Conservation (phyloP, 2,329 filamentous ascomycete species). For the Aureobasidium pullulans region DNA sequence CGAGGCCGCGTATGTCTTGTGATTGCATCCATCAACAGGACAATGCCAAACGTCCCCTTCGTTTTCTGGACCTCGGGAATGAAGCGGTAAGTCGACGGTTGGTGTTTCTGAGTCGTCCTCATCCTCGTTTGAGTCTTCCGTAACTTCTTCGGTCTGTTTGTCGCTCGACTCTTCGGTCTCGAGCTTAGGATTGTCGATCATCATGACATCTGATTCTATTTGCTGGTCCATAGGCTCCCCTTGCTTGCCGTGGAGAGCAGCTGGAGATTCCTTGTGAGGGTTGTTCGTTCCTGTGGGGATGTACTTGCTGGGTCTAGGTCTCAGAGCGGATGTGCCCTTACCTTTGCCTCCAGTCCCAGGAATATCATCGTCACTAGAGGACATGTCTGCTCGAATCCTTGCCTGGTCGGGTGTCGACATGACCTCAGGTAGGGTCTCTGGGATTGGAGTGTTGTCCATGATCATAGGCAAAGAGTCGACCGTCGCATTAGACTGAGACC, state of each 20-base stretch:
- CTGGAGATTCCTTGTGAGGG: background rate
- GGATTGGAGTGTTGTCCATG: background rate
- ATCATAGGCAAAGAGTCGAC: background rate
- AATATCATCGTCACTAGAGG: background rate
- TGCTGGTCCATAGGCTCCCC: constrained; percentile 5
- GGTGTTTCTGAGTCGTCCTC: background rate
- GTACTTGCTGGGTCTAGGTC: constrained; percentile 26
- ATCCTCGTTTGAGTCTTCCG: background rate
- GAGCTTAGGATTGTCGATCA: constrained; percentile 14
- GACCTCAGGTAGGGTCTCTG: background rate
- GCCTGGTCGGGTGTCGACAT: background rate
- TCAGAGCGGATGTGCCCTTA: constrained; percentile 27
- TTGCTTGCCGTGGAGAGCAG: background rate
- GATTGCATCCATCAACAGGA: constrained; percentile 55
- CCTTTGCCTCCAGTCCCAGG: constrained; percentile 15
- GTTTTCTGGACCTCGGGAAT: background rate
- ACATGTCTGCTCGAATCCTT: background rate
- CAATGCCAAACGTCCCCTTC: constrained; percentile 56
- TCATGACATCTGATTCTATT: constrained; percentile 30
- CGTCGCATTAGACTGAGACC: constrained; percentile 2
- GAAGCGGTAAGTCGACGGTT: background rate
- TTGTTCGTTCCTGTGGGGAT: background rate
- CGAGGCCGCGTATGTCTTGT: constrained; percentile 57
- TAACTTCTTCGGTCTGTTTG: background rate
- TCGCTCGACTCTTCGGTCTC: constrained; percentile 12